phyloP scores from a whole-genome alignment of 2,329 filamentous ascomycete genomes.

The Fusarium kyushuense region DNA sequence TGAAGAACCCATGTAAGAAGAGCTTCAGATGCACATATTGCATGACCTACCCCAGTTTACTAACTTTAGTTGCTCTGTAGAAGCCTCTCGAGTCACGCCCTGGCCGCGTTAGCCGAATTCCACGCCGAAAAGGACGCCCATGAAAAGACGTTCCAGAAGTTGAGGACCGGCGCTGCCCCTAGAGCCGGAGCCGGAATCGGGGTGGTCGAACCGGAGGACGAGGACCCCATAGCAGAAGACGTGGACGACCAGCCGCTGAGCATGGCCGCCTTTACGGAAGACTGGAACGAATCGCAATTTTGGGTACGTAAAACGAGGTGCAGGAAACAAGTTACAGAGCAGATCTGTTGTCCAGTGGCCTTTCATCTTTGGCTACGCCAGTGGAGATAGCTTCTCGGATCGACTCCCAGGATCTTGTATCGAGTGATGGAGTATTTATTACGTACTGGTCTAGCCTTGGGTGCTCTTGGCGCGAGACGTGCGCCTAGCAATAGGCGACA shows the following conservation, averaged over 20 bases:
- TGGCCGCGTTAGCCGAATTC: constrained; percentile 79
- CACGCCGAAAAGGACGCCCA: constrained; percentile 77
- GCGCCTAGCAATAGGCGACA: constrained; percentile 7
- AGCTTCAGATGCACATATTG: background rate
- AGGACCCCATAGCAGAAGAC: constrained; percentile 55
- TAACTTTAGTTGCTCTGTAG: constrained; percentile 38
- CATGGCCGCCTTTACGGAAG: constrained; percentile 81
- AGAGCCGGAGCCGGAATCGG: constrained; percentile 48
- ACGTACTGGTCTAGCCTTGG: constrained; percentile 38
- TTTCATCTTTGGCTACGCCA: constrained; percentile 4
- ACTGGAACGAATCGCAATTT: constrained; percentile 88
- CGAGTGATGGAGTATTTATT: constrained; percentile 34
- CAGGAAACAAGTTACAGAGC: constrained; percentile 8
- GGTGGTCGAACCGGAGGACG: constrained; percentile 52
- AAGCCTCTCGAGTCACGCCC: constrained; percentile 72
- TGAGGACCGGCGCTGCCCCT: constrained; percentile 53
- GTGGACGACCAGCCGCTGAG: constrained; percentile 58
- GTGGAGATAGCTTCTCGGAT: constrained; percentile 43
- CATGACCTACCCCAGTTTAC: constrained; percentile 3
- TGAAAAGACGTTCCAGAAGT: constrained; percentile 73
- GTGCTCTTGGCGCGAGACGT: constrained; percentile 19
- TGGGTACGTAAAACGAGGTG: constrained; percentile 68
- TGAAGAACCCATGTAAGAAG: constrained; percentile 62
- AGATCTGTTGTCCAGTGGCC: constrained; percentile 13
- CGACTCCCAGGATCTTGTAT: constrained; percentile 28